Base-by-base conservation (phyloP, 805 yeast genomes). In the Brettanomyces anomalus region DNA sequence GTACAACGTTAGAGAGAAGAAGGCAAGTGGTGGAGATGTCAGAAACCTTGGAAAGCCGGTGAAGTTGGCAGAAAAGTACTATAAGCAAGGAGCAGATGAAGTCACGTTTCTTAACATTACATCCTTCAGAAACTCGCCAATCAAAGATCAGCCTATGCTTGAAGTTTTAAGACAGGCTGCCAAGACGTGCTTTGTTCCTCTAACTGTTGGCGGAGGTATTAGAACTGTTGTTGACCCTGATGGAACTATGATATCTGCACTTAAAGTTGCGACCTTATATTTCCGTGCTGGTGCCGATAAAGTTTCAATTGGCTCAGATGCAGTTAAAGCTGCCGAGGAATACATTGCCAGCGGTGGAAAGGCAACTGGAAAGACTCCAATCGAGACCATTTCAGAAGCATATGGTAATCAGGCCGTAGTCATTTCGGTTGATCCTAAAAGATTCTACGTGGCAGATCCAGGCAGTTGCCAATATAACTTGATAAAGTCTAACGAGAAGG, bases 171-270 rank as follows among this genome's bases (percentile, higher is more conserved):
- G 74, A 48, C 66, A 68, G 46, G 85, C 97, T 0, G 95, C 96
- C 11, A 81, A 83, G 61, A 81, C 94, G 1, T 85, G 90, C 40
- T 93, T 93, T 65, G 99, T 93, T 13, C 99, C 99, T 7, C 70
- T 93, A 49, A 93, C 99, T 0, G 96, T 93, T 35, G 99, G 99
- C 36, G 99, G 99, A 45, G 99, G 99, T 38, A 93, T 93, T 49
- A 80, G 85, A 51, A 97, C 90, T 59, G 77, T 86, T 50, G 74
- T 76, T 21, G 97, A 93, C 52, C 94, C 95, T 1, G 85, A 76
- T 49, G 94, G 94, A 28, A 78, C 84, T 6, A 54, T 62, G 7
- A 77, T 86, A 13, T 80, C 96, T 5, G 97, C 97, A 0, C 73
- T 84, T 31, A 83, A 88, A 40, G 96, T 93, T 24, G 99, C 99